Evolutionary conservation across 169 alveolate species (phyloP), one percentile per base, ranked within the genome.

Genomic region (Plasmodium malariae): DNA sequence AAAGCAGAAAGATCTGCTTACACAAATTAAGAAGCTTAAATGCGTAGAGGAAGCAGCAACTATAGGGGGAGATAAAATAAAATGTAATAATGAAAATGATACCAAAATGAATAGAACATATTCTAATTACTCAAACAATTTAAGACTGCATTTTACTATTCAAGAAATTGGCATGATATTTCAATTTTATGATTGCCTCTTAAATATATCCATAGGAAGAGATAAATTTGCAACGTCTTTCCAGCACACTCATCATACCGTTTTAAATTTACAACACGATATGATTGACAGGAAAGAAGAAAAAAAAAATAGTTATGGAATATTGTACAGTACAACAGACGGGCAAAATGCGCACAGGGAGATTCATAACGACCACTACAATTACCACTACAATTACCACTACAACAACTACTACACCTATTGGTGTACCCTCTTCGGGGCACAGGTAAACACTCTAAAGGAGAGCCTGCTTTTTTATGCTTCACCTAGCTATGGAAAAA

Each of bases 111-210:
- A 40, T 9, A 40, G 24, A 1, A 54, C 9, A 3, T 14, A 54
- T 3, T 14, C 28, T 54, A 19, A 12, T 32, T 3, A 1, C 36
- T 1, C 3, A 55, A 70, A 26, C 5, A 51, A 48, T 30, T 17
- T 12, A 17, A 65, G 91, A 57, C 11, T 12, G 2, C 24, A 83
- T 26, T 83, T 83, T 67, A 83, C 17, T 43, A 43, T 83, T 14
- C 91, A 83, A 30, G 91, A 83, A 71, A 67, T 83, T 43, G 91
- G 91, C 17, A 67, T 83, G 83, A 49, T 83, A 32, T 71, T 83
- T 11, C 85, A 83, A 32, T 83, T 83, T 83, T 83, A 83, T 67
- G 72, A 30, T 40, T 68, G 14, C 30, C 11, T 83, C 21, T 5
- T 4, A 21, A 59, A 32, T 36, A n/a, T n/a, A n/a, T n/a, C n/a